These are phyloP conservation scores for Toxicodendron radicans DNA, from an alignment of 345 rosid species.

Conservation along the genomic window DNA sequence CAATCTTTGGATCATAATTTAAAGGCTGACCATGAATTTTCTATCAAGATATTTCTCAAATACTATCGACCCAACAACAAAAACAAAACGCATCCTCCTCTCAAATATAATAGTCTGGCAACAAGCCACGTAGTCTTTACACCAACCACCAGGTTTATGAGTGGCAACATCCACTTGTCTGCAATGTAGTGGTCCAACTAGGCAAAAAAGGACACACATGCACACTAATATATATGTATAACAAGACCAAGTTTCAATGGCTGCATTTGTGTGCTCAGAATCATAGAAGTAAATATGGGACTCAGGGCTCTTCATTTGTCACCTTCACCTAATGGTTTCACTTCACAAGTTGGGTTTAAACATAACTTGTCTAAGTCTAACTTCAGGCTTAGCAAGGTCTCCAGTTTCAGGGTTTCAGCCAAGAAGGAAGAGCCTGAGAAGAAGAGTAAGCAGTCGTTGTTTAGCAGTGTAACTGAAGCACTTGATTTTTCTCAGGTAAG, in stretches of 20 bases:
- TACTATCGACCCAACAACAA: neutral
- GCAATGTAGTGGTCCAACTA: slow-evolving; percentile 10
- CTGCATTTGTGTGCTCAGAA: neutral
- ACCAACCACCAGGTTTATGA: slow-evolving; percentile 26
- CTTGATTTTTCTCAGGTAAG: slow-evolving; percentile 83
- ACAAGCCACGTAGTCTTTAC: slow-evolving; percentile 41
- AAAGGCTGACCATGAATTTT: neutral
- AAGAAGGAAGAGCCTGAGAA: slow-evolving; percentile 37
- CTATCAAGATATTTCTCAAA: neutral
- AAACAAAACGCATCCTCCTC: slow-evolving; percentile 10
- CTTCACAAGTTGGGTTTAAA: slow-evolving; percentile 13
- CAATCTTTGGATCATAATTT: no score
- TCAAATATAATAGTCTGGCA: slow-evolving; percentile 20
- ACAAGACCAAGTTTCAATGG: neutral
- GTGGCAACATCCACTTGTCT: slow-evolving; percentile 24
- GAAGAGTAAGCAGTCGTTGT: slow-evolving; percentile 61
- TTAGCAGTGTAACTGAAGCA: slow-evolving; percentile 68
- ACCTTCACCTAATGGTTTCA: slow-evolving; percentile 33
- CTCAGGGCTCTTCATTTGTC: slow-evolving; percentile 40
- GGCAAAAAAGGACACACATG: neutral
- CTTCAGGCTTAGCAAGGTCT: slow-evolving; percentile 16
- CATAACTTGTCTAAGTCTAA: slow-evolving; percentile 29
- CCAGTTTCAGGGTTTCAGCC: slow-evolving; percentile 32
- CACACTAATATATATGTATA: neutral
- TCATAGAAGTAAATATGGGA: slow-evolving; percentile 30